phyloP scores from a whole-genome alignment of 371 early-diverging fungal genomes.

The Lichtheimia hyalospora region DNA sequence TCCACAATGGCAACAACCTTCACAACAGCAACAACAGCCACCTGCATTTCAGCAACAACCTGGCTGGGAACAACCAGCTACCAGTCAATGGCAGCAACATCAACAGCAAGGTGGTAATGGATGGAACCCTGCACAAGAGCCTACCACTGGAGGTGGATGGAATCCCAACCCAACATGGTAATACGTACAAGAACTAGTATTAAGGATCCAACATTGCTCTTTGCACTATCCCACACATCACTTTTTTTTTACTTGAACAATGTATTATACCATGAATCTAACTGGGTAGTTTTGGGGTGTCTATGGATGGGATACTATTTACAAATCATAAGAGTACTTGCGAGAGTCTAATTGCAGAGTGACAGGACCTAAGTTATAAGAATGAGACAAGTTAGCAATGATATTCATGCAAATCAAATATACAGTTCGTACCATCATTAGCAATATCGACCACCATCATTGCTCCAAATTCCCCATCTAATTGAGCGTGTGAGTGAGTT shows the following conservation, averaged over 20 bases:
- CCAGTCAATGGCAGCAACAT: background rate
- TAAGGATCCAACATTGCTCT: too few species aligned
- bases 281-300: background rate
- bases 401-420: slow-evolving; percentile 1
- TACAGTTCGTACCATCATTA: slow-evolving; percentile 69
- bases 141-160: background rate
- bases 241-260: too few species aligned
- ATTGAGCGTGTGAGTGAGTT: background rate
- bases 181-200: too few species aligned
- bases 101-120: background rate
- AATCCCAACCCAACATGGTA: background rate
- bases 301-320: background rate
- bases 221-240: too few species aligned
- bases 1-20: background rate
- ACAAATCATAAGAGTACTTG: slow-evolving; percentile 46
- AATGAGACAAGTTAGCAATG: background rate
- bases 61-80: background rate
- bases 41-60: background rate
- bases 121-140: background rate
- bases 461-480: slow-evolving; percentile 80
- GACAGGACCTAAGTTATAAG: slow-evolving; percentile 71
- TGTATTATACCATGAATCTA: too few species aligned
- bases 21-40: slow-evolving; percentile 5
- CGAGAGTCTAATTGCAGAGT: slow-evolving; percentile 76
- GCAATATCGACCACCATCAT: slow-evolving; percentile 86